Evolutionary conservation across 352 stramenopile species (phyloP).

Genomic region (Phytophthora megakarya): DNA sequence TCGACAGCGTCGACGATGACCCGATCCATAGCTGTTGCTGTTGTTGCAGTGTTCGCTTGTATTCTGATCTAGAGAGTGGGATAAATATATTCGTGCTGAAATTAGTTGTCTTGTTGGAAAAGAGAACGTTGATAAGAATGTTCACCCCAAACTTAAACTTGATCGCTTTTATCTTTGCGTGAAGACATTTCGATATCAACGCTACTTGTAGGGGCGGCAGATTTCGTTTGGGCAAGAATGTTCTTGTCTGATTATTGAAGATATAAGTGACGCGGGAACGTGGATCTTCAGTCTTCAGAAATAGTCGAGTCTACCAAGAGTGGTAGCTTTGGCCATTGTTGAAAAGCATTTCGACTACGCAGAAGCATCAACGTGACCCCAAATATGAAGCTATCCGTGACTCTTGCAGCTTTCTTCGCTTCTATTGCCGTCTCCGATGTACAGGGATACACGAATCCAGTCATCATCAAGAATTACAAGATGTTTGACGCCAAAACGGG

Average conservation of each 20-base stretch:
- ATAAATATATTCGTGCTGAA: constrained; percentile 16
- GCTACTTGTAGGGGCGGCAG: too few species aligned
- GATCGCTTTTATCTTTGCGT: neutral
- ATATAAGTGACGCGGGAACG: neutral
- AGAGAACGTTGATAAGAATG: constrained; percentile 8
- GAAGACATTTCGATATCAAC: too few species aligned
- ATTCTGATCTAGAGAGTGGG: constrained; percentile 26
- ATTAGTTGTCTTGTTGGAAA: neutral
- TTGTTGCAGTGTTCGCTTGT: constrained; percentile 16
- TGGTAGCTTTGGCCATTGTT: constrained; percentile 9
- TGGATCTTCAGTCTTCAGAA: too few species aligned
- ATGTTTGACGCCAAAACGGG: constrained; percentile 80
- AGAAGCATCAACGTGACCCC: neutral
- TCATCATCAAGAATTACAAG: constrained; percentile 64
- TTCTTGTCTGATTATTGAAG: neutral
- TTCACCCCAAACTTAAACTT: neutral
- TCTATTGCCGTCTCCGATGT: constrained; percentile 16
- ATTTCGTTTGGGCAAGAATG: constrained; percentile 11
- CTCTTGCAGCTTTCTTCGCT: constrained; percentile 12
- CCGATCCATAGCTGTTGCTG: constrained; percentile 22
- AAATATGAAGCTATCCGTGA: constrained; percentile 28
- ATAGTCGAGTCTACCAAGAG: neutral
- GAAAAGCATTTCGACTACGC: constrained; percentile 16
- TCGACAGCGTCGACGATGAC: constrained; percentile 26
- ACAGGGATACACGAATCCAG: constrained; percentile 39